Base-by-base conservation (phyloP, 805 yeast genomes). In the Candida hispaniensis region DNA sequence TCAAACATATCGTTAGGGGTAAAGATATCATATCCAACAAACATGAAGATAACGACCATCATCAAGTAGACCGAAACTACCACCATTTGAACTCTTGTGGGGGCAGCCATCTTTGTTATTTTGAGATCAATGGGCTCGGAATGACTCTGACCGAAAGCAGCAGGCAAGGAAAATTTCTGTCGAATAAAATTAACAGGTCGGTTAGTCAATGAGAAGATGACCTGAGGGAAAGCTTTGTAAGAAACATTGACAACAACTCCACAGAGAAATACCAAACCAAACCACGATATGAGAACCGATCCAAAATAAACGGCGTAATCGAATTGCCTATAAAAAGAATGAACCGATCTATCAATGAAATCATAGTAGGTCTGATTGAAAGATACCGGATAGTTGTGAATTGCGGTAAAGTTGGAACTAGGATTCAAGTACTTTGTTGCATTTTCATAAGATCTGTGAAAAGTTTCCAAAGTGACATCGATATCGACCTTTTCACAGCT, bases 31-130 rank as follows among this genome's bases (percentile, higher is more conserved):
- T 42, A 59, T 51, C 28, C 48, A 26, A 38, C 26, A n/a, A 25
- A 34, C 25, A 26, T 25, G 30, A 34, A 34, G 28, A 47, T 44
- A 7, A 56, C 27, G 34, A 61, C 52, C 8, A 66, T 26, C 1
- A 42, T 41, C 6, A 56, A 12, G 41, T 59, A 64, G 0, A 52
- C 59, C 6, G 44, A 10, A 4, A 66, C 44, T 5, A 66, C 52
- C 5, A 59, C 20, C 2, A 63, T 41, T 46, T 67, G 69, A 3
- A 58, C 57, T 19, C 71, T 49, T 0, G 71, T 61, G 0, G 72
- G 71, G 2, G 62, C 44, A 9, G 51, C 28, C 2, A 51, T 39
- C 6, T 22, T 12, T 18, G 48, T 26, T 12, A 39, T 29, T 7
- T 36, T 18, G 9, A 52, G 18, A 12, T 38, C 36, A 29, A 46